Base-by-base conservation (phyloP, 129 eudicot genomes). In the Centrapalus pauciflorus region DNA sequence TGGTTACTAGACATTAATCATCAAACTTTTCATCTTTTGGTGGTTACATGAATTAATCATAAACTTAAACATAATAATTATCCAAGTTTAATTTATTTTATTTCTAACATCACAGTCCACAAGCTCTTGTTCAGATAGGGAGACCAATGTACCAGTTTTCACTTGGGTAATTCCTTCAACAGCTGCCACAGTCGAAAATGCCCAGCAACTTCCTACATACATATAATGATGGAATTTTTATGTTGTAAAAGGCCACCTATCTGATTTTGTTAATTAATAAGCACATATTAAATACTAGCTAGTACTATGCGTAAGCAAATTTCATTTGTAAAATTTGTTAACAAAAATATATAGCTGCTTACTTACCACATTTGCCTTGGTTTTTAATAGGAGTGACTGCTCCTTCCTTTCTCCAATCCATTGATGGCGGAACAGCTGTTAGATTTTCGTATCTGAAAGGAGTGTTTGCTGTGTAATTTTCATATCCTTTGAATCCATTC, bases 321-420 rank as follows among this genome's bases (percentile, higher is more conserved):
- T 1, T 6, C 0, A 49, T 1, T 30, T 32, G 19, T 29, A 24
- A 24, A 33, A 25, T 17, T 61, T 40, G 28, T 13, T 23, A 35
- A 34, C n/a, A 4, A 14, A 1, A 51, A 5, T 32, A 3, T 2
- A 1, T 23, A 5, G 12, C 4, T 8, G 19, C n/a, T n/a, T n/a
- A n/a, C 71, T 48, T 78, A 78, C 83, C 83, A 67, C 83, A 78
- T 32, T 72, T 79, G 71, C 79, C 83, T 78, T 78, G 83, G 61
- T 78, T 69, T 62, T 78, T 78, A 61, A 77, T 26, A 48, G 82
- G 78, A 8, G 78, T 73, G 2, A 73, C 78, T 63, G 78, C 78
- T 37, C 72, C 78, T 27, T 63, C 61, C 64, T 57, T 71, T 61
- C 77, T 77, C 82, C 82, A 77, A 48, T 77, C 82, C 52, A 77